Conservation (phyloP, 179 eudicot species). For the Beta lomatogona region DNA sequence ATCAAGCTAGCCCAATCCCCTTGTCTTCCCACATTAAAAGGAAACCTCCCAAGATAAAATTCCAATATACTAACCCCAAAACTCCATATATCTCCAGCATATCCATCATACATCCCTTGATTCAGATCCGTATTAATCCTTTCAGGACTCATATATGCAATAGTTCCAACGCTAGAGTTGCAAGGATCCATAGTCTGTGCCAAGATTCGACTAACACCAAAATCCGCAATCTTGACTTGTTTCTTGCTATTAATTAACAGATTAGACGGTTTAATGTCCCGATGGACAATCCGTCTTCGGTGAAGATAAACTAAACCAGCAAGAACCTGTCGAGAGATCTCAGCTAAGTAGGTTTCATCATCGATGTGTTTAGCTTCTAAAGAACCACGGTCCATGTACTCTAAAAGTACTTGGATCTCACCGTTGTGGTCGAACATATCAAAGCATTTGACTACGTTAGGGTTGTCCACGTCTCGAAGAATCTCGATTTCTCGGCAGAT, state of each 20-base stretch:
- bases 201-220: constrained; percentile 60
- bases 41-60: constrained; percentile 68
- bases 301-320: constrained; percentile 64
- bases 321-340: constrained; percentile 52
- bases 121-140: constrained; percentile 76
- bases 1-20: constrained; percentile 88
- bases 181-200: constrained; percentile 76
- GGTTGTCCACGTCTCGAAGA: constrained; percentile 61
- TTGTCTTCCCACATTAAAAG: constrained; percentile 59
- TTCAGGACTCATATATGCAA: constrained; percentile 86
- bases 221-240: constrained; percentile 70
- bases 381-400: constrained; percentile 67
- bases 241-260: constrained; percentile 46
- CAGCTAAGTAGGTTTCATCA: constrained; percentile 49
- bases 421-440: constrained; percentile 63
- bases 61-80: constrained; percentile 73
- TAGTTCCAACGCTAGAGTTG: constrained; percentile 77
- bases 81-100: constrained; percentile 86
- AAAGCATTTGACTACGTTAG: constrained; percentile 59
- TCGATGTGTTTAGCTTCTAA: constrained; percentile 50
- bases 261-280: constrained; percentile 80
- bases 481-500: constrained; percentile 79
- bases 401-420: constrained; percentile 67
- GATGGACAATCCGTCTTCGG: constrained; percentile 53
- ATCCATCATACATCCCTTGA: constrained; percentile 70